Conservation (phyloP, 176 grass and related monocot species). For the Lolium perenne region DNA sequence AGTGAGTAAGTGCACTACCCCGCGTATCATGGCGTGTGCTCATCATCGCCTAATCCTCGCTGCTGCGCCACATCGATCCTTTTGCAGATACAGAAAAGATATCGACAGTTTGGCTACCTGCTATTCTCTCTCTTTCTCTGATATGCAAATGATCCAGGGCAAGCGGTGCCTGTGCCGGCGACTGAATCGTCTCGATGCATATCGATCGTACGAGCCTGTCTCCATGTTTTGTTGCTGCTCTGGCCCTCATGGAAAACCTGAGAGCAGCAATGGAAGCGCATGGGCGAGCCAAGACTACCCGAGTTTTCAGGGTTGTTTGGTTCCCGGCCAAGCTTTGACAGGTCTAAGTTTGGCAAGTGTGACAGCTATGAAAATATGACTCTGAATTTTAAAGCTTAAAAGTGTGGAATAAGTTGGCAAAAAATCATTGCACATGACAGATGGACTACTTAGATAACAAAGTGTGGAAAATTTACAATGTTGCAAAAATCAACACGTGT, state of each 20-base stretch:
- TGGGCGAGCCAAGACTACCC: background rate
- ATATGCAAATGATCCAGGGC: slow-evolving; percentile 6
- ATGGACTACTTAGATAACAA: no score
- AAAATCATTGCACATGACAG: no score
- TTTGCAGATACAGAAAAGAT: background rate
- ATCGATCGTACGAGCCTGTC: slow-evolving; percentile 2
- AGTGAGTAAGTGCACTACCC: background rate
- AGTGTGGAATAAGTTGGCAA: no score
- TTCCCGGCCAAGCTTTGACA: no score
- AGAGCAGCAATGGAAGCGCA: background rate
- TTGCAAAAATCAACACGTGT: no score
- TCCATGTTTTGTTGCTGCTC: slow-evolving; percentile 26
- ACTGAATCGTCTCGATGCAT: background rate
- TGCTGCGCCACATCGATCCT: background rate
- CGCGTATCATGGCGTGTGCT: slow-evolving; percentile 17
- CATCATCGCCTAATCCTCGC: slow-evolving; percentile 1
- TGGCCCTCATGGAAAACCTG: background rate
- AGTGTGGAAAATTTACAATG: no score
- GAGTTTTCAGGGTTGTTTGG: background rate
- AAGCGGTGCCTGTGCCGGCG: background rate
- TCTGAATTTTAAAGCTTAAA: no score
- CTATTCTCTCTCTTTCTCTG: background rate
- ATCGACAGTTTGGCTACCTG: background rate
- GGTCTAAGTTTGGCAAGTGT: no score
- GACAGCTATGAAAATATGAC: no score